A percentile compares a stretch with the other conserved stretches of the same genome.
phyloP scores from a whole-genome alignment of 2,329 filamentous ascomycete species.

The Aspergillus vadensis region DNA sequence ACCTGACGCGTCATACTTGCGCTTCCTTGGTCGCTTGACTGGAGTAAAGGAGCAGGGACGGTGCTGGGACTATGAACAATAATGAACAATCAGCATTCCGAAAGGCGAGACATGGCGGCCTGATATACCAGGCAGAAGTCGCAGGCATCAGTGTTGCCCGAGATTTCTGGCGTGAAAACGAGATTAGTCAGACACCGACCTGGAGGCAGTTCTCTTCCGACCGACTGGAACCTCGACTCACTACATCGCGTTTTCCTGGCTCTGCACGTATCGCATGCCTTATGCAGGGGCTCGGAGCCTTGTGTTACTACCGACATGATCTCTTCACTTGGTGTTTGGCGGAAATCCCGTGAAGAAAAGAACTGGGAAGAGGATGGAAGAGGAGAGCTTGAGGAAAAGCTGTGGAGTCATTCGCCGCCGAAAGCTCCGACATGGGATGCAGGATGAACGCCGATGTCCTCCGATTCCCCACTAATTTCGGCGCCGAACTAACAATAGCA shows the following conservation, averaged over 20 bases:
- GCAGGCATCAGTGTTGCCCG: background rate
- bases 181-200: background rate
- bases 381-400: background rate
- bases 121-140: conserved; percentile 8
- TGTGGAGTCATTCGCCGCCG: background rate
- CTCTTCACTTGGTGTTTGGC: background rate
- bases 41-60: conserved; percentile 5
- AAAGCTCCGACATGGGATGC: background rate
- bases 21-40: background rate
- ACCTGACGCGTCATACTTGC: background rate
- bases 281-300: conserved; percentile 9
- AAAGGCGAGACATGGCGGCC: background rate
- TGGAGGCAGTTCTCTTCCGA: background rate
- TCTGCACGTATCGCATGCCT: conserved; percentile 12
- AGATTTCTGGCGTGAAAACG: background rate
- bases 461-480: background rate
- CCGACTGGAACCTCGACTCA: background rate
- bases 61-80: background rate
- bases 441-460: background rate
- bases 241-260: conserved; percentile 12
- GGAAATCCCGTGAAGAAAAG: background rate
- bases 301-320: background rate
- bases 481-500: background rate
- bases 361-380: background rate
- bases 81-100: background rate